Conservation (phyloP, 306 rosid genomes). For the Inga laurina region DNA sequence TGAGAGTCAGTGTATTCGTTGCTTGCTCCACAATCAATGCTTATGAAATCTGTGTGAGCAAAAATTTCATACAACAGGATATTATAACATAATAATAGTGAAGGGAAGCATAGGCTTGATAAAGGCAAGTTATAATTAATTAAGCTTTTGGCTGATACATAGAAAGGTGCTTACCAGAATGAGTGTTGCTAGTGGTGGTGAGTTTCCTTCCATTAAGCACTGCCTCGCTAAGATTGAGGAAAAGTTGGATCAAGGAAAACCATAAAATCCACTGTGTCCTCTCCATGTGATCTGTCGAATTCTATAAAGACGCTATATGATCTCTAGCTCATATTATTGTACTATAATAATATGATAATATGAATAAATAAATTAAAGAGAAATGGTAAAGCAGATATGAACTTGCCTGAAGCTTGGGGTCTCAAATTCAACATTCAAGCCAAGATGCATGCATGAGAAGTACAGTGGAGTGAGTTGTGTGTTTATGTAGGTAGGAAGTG, state of each 20-base stretch:
- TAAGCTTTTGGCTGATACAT: too few relatives aligned
- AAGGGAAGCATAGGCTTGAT: too few relatives aligned
- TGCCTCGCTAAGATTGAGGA: neutral
- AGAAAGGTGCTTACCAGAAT: neutral
- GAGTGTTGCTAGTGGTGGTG: neutral
- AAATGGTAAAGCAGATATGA: neutral
- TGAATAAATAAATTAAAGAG: neutral
- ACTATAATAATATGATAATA: neutral
- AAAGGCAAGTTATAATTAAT: too few relatives aligned
- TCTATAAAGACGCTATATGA: neutral
- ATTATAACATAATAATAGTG: neutral
- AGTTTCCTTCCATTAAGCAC: neutral
- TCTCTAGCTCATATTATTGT: neutral
- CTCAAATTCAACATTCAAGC: neutral
- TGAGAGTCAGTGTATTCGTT: neutral
- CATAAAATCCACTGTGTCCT: neutral
- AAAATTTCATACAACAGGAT: neutral
- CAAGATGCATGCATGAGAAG: neutral
- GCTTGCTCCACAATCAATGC: slow-evolving; percentile 10
- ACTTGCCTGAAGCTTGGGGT: neutral
- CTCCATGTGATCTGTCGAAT: neutral
- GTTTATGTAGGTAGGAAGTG: neutral
- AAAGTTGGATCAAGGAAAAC: neutral
- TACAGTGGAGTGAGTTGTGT: neutral
- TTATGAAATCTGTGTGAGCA: neutral